Evolutionary conservation across 129 eudicot species (phyloP).

Genomic region (Cynara cardunculus): DNA sequence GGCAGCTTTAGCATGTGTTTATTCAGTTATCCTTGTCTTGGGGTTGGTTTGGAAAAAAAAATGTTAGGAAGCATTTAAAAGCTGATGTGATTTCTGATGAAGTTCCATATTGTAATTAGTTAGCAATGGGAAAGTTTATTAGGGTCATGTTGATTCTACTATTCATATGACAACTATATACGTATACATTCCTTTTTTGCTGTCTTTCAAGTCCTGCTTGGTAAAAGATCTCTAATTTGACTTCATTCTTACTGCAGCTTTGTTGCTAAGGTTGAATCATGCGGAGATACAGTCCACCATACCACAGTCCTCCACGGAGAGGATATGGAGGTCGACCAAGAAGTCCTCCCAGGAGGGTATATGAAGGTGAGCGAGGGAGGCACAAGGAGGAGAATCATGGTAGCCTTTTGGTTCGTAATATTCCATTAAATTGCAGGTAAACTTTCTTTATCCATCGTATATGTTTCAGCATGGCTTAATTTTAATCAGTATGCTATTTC

Average conservation of each 20-base stretch:
- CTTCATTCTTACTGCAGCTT: neutral
- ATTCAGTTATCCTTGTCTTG: neutral
- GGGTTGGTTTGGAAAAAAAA: neutral
- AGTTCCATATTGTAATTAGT: neutral
- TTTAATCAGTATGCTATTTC: neutral
- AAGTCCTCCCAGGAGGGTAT: conserved; percentile 61
- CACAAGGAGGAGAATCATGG: conserved; percentile 58
- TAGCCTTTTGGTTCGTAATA: conserved; percentile 69
- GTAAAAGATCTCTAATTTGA: neutral
- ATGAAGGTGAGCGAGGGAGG: conserved; percentile 57
- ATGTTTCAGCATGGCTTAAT: neutral
- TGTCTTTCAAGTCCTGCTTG: neutral
- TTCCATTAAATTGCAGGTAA: conserved; percentile 64
- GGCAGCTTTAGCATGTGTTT: neutral
- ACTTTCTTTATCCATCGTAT: neutral
- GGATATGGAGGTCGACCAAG: conserved; percentile 57
- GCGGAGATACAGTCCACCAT: conserved; percentile 64
- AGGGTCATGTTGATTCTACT: neutral
- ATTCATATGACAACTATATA: neutral
- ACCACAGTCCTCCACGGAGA: conserved; percentile 67
- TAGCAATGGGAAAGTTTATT: neutral
- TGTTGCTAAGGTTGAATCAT: conserved; percentile 31
- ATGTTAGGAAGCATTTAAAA: neutral
- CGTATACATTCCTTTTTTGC: neutral
- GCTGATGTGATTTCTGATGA: neutral